phyloP scores from a whole-genome alignment of 1,284 basidiomycete genomes.

The Meira miltonrushii region DNA sequence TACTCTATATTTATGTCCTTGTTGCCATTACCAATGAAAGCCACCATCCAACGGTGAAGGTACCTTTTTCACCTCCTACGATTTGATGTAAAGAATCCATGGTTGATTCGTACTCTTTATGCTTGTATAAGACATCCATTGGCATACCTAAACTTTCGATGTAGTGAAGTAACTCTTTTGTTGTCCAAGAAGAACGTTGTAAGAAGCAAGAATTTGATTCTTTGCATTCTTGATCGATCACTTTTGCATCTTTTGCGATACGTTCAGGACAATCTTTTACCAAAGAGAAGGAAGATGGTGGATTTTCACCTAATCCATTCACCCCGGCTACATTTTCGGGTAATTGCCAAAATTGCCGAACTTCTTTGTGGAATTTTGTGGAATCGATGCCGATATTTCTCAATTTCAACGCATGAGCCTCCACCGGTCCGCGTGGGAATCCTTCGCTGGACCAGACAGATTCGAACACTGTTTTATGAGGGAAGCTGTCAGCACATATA shows the following conservation, averaged over 20 bases:
- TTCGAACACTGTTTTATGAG: background rate
- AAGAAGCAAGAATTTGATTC: background rate
- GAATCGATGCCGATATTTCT: background rate
- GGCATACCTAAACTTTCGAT: background rate
- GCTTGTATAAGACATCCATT: background rate
- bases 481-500: background rate
- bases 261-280: background rate
- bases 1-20: background rate
- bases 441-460: background rate
- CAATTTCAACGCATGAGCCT: background rate
- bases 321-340: background rate
- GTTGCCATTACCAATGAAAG: background rate
- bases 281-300: background rate
- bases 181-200: background rate
- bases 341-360: background rate
- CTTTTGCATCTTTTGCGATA: background rate
- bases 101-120: background rate
- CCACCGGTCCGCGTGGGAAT: background rate
- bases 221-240: background rate
- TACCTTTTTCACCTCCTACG: background rate
- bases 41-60: background rate
- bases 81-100: background rate
- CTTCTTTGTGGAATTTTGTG: background rate
- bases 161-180: background rate
- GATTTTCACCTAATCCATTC: background rate